A percentile compares a stretch with the other conserved stretches of the same genome.
phyloP scores from a whole-genome alignment of 1,139 yeast genomes.

The Yamadazyma atmosphaerica region DNA sequence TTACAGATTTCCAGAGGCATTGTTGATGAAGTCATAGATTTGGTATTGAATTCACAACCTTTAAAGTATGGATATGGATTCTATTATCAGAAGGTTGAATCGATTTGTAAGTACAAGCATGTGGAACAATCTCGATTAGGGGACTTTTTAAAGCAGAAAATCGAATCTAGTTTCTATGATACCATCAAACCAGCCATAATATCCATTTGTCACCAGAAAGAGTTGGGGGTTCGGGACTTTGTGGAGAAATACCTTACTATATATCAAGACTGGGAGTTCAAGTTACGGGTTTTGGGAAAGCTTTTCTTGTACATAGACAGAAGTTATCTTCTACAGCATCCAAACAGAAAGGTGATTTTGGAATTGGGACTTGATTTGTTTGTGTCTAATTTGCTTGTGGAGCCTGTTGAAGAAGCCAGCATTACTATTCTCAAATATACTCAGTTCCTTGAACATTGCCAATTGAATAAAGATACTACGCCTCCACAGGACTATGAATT shows the following conservation, averaged over 20 bases:
- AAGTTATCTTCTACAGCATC: constrained; percentile 34
- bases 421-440: constrained; percentile 10
- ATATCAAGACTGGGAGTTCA: constrained; percentile 27
- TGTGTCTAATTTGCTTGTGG: constrained; percentile 18
- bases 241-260: constrained; percentile 16
- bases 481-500: constrained; percentile 5
- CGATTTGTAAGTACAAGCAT: constrained; percentile 34
- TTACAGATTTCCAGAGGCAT: constrained; percentile 12
- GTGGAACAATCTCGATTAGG: constrained; percentile 32
- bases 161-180: constrained; percentile 19
- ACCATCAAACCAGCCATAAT: constrained; percentile 9
- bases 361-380: constrained; percentile 25
- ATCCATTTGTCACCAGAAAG: constrained; percentile 3
- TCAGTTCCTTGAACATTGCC: constrained; percentile 9
- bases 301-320: constrained; percentile 39
- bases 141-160: constrained; percentile 18
- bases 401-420: constrained; percentile 4
- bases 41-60: constrained; percentile 20
- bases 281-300: constrained; percentile 25
- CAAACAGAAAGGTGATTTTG: constrained; percentile 25
- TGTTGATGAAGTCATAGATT: constrained; percentile 19
- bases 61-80: constrained; percentile 26
- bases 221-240: constrained; percentile 4
- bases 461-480: not conserved
- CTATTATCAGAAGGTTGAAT: constrained; percentile 31